phyloP scores from a whole-genome alignment of 371 early-diverging fungal species.

The Haplosporangium sp. region DNA sequence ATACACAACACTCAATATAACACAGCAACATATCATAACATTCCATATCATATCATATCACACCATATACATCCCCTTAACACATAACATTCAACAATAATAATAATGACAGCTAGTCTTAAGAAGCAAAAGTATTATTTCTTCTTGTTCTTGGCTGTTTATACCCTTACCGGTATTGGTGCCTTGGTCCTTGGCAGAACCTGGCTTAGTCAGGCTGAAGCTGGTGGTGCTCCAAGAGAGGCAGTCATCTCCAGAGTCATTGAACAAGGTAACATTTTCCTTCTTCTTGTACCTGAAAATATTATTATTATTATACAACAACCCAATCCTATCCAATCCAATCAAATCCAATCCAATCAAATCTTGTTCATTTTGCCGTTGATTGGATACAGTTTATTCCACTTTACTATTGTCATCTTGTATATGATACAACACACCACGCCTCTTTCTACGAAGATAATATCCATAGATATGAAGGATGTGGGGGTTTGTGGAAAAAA shows the following conservation, averaged over 20 bases:
- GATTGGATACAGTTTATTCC: no score
- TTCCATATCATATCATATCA: no score
- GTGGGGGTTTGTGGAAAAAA: no score
- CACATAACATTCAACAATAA: background rate
- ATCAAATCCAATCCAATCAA: background rate
- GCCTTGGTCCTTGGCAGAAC: slow-evolving; percentile 45
- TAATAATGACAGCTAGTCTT: slow-evolving; percentile 27
- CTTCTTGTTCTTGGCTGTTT: slow-evolving; percentile 29
- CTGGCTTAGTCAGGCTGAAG: slow-evolving; percentile 36
- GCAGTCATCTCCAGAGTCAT: slow-evolving; percentile 49
- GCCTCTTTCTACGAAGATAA: no score
- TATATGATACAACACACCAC: no score
- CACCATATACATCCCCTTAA: background rate
- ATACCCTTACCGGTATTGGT: slow-evolving; percentile 40
- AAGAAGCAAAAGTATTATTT: slow-evolving; percentile 37
- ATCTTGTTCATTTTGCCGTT: no score
- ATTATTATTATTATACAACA: no score
- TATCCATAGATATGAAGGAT: no score
- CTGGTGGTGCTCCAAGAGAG: slow-evolving; percentile 43
- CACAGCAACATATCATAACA: no score
- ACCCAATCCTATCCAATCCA: no score
- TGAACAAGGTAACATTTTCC: slow-evolving; percentile 25
- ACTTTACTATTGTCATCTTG: no score
- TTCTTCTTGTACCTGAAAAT: background rate
- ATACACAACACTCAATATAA: no score